Conservation (phyloP, 306 rosid genomes). For the Rubus idaeus region DNA sequence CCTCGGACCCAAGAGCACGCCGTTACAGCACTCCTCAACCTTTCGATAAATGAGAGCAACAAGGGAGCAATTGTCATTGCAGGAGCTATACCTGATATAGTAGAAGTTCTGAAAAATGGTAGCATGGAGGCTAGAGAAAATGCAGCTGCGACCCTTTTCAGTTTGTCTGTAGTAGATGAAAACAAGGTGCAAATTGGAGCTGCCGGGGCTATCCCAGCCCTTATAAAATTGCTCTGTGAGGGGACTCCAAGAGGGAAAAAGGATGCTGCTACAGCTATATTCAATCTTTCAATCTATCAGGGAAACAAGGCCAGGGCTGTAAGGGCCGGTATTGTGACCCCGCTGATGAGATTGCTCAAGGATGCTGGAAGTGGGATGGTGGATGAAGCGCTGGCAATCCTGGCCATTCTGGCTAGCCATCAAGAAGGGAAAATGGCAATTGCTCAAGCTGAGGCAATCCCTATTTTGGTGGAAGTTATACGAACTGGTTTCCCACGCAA, state of each 20-base stretch:
- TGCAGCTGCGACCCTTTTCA: slow-evolving; percentile 97
- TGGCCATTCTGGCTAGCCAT: slow-evolving; percentile 90
- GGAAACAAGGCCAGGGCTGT: slow-evolving; percentile 98
- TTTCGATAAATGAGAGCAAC: slow-evolving; percentile 82
- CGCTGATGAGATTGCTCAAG: slow-evolving; percentile 69
- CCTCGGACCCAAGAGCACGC: slow-evolving; percentile 96
- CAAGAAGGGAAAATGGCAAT: slow-evolving; percentile 78
- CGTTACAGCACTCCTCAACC: slow-evolving; percentile 94
- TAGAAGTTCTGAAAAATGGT: slow-evolving; percentile 83
- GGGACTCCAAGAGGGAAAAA: slow-evolving; percentile 98
- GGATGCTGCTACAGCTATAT: slow-evolving; percentile 97
- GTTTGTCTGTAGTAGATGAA: slow-evolving; percentile 88
- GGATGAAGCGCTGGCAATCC: slow-evolving; percentile 90
- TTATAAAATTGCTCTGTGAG: slow-evolving; percentile 75
- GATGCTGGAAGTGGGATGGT: slow-evolving; percentile 98
- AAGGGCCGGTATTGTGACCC: slow-evolving; percentile 80
- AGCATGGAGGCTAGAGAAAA: slow-evolving; percentile 99
- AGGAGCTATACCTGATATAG: slow-evolving; percentile 92
- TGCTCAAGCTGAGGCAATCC: slow-evolving; percentile 67
- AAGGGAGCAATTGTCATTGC: slow-evolving; percentile 88
- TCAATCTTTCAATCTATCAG: slow-evolving; percentile 87
- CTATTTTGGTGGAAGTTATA: slow-evolving; percentile 70
- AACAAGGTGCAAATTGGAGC: slow-evolving; percentile 91
- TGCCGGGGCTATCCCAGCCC: slow-evolving; percentile 98
- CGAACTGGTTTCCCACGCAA: slow-evolving; percentile 94